Evolutionary conservation across 129 eudicot genomes (phyloP), one percentile per base, ranked within the genome.

Genomic region (Kitagawia praeruptora): DNA sequence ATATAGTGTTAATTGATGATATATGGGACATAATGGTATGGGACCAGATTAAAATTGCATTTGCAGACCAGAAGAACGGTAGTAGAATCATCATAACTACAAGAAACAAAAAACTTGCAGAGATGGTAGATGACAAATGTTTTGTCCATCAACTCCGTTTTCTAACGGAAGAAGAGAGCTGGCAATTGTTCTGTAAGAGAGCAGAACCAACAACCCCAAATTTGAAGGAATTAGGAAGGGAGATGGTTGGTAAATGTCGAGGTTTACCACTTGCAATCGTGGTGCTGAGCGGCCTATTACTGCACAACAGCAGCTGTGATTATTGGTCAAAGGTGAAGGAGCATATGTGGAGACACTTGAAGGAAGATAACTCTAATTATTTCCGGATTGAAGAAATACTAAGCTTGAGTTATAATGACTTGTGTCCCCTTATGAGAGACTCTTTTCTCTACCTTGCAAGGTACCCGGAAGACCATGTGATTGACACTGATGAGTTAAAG

Each of bases 381-480:
- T 15, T 48, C 15, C 28, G 39, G 3, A 54, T 56, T 25, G 6
- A 14, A 25, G 37, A 53, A 12, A 49, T 37, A 10, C 56, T 21
- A 14, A 53, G 23, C 31, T 77, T 71, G 53, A 63, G 80, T 23
- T 63, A 58, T 23, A 19, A 40, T 15, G 51, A 78, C 42, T 61
- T 78, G 72, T 56, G 61, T 16, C 5, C 38, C 10, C 12, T 61
- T 47, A 18, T 78, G 73, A 40, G 25, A 63, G 18, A 38, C 2
- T 78, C 75, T 48, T 78, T 78, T 64, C 81, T 78, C 54, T 78
- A 78, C 61, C 45, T 78, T 21, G 81, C 74, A 5, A 19, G 42
- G 37, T 78, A 56, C 44, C 80, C 80, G 23, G 53, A 77, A 58
- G 80, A 76, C 51, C 23, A 27, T 51, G n/a, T 12, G 34, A 58